These are phyloP conservation scores for Zygoascus ofunaensis DNA, from an alignment of 805 yeast species.

Conservation along the genomic window DNA sequence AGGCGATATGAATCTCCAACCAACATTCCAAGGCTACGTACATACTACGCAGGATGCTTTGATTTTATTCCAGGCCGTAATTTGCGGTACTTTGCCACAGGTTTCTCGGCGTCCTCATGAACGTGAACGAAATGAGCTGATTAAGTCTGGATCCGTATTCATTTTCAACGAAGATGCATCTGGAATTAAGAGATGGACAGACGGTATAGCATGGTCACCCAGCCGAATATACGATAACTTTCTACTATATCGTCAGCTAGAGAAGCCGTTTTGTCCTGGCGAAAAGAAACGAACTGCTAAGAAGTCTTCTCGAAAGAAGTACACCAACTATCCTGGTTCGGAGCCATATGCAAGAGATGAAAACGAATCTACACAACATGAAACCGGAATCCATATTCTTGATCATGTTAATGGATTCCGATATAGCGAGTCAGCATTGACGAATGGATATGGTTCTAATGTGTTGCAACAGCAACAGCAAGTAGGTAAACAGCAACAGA, in stretches of 20 bases:
- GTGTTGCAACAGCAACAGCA: not conserved
- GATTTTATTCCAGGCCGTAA: conserved; percentile 67
- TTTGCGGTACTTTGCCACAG: conserved; percentile 48
- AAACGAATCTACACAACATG: not conserved
- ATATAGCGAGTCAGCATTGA: not conserved
- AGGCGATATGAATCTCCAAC: conserved; percentile 29
- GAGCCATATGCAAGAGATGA: not conserved
- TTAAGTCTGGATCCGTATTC: conserved; percentile 70
- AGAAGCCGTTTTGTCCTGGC: conserved; percentile 37
- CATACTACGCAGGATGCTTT: conserved; percentile 79
- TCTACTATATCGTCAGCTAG: conserved; percentile 68
- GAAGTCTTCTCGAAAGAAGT: conserved; percentile 7
- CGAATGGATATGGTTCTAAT: not conserved
- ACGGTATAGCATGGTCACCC: conserved; percentile 92
- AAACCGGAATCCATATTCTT: not conserved
- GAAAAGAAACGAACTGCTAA: conserved; percentile 32
- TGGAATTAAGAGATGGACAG: conserved; percentile 92
- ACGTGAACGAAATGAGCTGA: conserved; percentile 55
- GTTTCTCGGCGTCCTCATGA: conserved; percentile 79
- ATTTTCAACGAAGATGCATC: conserved; percentile 76
- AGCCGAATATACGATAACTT: conserved; percentile 81
- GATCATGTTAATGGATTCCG: not conserved
- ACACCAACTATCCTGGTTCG: not conserved
- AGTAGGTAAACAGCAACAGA: not conserved
- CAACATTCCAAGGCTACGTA: conserved; percentile 68